Evolutionary conservation across 352 stramenopile species (phyloP), one percentile per base, ranked within the genome.

Genomic region (Plasmopara viticola): DNA sequence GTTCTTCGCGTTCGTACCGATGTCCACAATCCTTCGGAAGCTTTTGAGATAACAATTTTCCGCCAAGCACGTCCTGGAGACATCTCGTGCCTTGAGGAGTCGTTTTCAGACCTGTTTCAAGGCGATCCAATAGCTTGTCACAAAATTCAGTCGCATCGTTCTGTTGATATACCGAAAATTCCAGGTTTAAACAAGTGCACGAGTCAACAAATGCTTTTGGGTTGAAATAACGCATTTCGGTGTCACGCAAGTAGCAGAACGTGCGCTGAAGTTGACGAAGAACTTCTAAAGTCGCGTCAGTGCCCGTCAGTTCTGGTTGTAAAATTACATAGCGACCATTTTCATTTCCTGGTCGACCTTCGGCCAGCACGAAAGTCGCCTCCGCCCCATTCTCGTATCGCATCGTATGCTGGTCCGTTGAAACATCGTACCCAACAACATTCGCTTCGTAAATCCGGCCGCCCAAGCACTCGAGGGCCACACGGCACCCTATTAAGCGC

Each of bases 111-210:
- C 89, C 86, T 0, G 89, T 97, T 60, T 99, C 96, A 6, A 99
- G 66, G n/a, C 94, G 79, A 79, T 99, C 97, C 33, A 99, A 77
- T 9, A 99, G 74, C 60, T 99, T 99, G 62, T 98, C 97, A 45
- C 94, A 98, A 78, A 99, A 99, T 65, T 99, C 97, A 25, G 86
- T 97, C 4, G 97, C 97, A 70, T 99, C 97, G 66, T 99, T 99
- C 70, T 99, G 97, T 64, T 99, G 96, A 70, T 98, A 99, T 7
- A 99, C 94, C 9, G 83, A 94, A 56, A 95, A 95, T 51, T 95
- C 85, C n/a, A 95, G 58, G 47, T 95, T 95, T 18, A 95, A 51
- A 52, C 83, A 94, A 41, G 87, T 91, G 58, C 83, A 95, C 10
- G 83, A 81, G 54, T 95, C 85, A 9, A 95, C 95, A 25, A 99